Evolutionary conservation across 257 asterid species (phyloP), one percentile per base, ranked within the genome.

Genomic region (Jaltomata sinuosa): DNA sequence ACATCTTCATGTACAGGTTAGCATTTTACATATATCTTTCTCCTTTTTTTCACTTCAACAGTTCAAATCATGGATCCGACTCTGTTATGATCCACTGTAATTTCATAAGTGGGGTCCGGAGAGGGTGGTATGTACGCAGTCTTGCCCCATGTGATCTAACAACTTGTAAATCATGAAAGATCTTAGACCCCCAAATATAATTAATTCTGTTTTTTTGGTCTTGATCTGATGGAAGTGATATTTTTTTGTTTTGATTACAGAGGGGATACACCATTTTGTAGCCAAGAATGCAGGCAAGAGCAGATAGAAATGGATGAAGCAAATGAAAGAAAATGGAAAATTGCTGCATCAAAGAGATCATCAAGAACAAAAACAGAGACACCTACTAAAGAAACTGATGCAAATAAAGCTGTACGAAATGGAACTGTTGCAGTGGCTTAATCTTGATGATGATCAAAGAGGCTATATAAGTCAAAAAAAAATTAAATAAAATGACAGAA

Each of bases 1-100:
- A 96, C 87, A 96, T 96, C 87, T 96, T 93, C 91, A 96, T 96
- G 99, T 96, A 96, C 95, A 96, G 98, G 99, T 96, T 32, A 50
- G 88, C 45, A 45, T 36, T 55, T 36, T 49, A 18, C 11, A 15
- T 12, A 42, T 3, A 45, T 81, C 14, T 2, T 36, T 19, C 36
- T 12, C 55, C 1, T 22, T 22, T 4, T 5, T 2, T 11, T 59
- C 25, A 11, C 31, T 25, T 29, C 68, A 40, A n/a, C 1, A 74
- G 57, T 49, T 47, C 15, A 15, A 15, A 47, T 76, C 25, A 14
- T 27, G 61, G 40, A 74, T 74, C 14, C 42, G 8, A 27, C 40
- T 76, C 40, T 3, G 53, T 25, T 22, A 47, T 27, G 9, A 74
- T 74, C 8, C 34, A 61, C 1, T 11, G 10, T 22, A 59, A 38